Conservation (phyloP, 495 filamentous ascomycete genomes). For the Cercophora samala region DNA sequence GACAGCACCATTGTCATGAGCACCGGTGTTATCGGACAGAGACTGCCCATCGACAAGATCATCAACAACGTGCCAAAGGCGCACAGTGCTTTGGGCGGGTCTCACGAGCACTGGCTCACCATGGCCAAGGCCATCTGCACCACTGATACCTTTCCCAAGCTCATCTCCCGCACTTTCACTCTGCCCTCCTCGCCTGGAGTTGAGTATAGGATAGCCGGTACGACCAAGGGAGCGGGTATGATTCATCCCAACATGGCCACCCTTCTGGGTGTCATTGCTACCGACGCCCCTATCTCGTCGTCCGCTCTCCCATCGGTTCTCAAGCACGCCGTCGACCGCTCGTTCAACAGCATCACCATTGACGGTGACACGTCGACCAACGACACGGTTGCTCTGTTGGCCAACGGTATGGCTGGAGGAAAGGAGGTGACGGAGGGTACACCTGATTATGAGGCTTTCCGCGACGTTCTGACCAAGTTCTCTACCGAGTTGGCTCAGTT, state of each 20-base stretch:
- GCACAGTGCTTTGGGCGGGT: conserved; percentile 61
- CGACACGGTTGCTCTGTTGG: conserved; percentile 89
- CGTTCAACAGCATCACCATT: conserved; percentile 96
- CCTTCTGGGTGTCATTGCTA: conserved; percentile 87
- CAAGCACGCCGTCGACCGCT: conserved; percentile 70
- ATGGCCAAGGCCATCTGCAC: conserved; percentile 95
- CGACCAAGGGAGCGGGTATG: conserved; percentile 99
- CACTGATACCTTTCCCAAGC: conserved; percentile 98
- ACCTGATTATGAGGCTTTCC: conserved; percentile 64
- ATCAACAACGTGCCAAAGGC: conserved; percentile 74
- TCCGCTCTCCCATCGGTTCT: conserved; percentile 65
- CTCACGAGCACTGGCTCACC: conserved; percentile 80
- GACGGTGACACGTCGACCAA: conserved; percentile 97
- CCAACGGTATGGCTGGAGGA: conserved; percentile 90
- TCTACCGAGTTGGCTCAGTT: conserved; percentile 82
- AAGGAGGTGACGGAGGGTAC: conserved; percentile 55
- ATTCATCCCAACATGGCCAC: conserved; percentile 99
- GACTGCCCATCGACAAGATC: conserved; percentile 89
- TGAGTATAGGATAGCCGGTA: conserved; percentile 82
- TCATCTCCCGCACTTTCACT: conserved; percentile 77
- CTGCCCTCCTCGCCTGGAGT: conserved; percentile 75
- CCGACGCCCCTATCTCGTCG: conserved; percentile 79
- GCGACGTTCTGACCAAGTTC: conserved; percentile 67
- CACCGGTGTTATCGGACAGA: conserved; percentile 96
- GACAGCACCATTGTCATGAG: conserved; percentile 88